These are phyloP conservation scores for Rhododendron molle DNA, from an alignment of 148 eudicot genomes.

Conservation along the genomic window DNA sequence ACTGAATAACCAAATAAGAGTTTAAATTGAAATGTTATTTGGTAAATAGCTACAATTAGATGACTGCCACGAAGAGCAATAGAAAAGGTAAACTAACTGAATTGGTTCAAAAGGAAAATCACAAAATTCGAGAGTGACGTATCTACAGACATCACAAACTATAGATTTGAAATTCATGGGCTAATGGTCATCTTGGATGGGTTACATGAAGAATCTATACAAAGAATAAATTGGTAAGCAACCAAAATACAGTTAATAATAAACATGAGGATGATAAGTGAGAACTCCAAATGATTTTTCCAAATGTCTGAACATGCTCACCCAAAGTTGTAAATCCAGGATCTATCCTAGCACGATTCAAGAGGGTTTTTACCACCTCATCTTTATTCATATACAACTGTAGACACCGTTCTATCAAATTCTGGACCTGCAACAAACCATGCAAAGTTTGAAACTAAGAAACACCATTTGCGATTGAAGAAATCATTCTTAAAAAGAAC, in stretches of 20 bases:
- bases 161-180: not conserved
- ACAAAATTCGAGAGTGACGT: not conserved
- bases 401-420: constrained; percentile 86
- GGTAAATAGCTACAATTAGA: not conserved
- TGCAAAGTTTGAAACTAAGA: constrained; percentile 12
- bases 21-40: not conserved
- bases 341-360: constrained; percentile 89
- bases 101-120: not conserved
- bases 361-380: constrained; percentile 90
- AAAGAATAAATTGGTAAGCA: not conserved
- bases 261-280: not conserved
- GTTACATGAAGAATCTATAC: not conserved
- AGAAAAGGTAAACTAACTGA: not conserved
- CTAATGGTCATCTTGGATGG: not conserved
- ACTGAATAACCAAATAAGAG: constrained; percentile 37
- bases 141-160: not conserved
- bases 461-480: not conserved
- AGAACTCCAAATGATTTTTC: constrained; percentile 2
- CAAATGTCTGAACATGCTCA: constrained; percentile 23
- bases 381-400: constrained; percentile 91
- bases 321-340: constrained; percentile 94
- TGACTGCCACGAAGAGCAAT: not conserved
- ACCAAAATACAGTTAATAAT: not conserved
- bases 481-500: not conserved
- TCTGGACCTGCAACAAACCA: constrained; percentile 68